Percentiles rank a stretch among this genome's conserved stretches.
Conservation (phyloP, 805 yeast species). For the Crinitomyces ghanaensis region DNA sequence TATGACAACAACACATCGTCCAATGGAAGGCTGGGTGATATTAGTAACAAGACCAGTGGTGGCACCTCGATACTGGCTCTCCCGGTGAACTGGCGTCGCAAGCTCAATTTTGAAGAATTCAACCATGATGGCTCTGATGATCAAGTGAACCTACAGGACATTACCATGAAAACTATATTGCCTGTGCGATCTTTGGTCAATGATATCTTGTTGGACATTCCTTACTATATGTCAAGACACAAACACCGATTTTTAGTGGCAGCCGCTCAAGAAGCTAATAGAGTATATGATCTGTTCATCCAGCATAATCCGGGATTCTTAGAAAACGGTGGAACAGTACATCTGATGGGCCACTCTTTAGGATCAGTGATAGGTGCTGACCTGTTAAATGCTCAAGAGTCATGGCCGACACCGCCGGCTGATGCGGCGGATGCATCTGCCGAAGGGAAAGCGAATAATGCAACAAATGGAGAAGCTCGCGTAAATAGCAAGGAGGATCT, state of each 20-base stretch:
- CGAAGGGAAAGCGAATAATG: too few species aligned
- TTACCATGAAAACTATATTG: conserved; percentile 67
- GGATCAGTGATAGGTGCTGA: conserved; percentile 82
- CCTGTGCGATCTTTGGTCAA: conserved; percentile 69
- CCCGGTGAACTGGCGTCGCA: conserved; percentile 87
- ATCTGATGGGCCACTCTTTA: conserved; percentile 81
- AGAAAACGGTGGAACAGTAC: conserved; percentile 40
- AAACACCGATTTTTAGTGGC: conserved; percentile 49
- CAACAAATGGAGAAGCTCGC: too few species aligned
- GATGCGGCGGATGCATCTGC: too few species aligned
- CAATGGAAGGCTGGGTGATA: too few species aligned
- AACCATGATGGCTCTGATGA: conserved; percentile 4
- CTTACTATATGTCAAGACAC: conserved; percentile 66
- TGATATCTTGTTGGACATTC: conserved; percentile 75
- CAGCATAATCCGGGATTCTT: conserved; percentile 58
- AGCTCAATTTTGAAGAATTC: conserved; percentile 30
- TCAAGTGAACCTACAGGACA: conserved; percentile 36
- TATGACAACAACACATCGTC: too few species aligned
- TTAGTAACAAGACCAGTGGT: too few species aligned
- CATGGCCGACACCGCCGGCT: too few species aligned
- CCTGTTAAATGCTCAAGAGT: too few species aligned
- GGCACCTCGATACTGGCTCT: conserved; percentile 28
- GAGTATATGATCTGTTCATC: conserved; percentile 48
- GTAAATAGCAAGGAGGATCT: too few species aligned
- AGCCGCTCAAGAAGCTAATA: conserved; percentile 61